Evolutionary conservation across 495 filamentous ascomycete species (phyloP).

Genomic region (Penicillium robsamsonii): DNA sequence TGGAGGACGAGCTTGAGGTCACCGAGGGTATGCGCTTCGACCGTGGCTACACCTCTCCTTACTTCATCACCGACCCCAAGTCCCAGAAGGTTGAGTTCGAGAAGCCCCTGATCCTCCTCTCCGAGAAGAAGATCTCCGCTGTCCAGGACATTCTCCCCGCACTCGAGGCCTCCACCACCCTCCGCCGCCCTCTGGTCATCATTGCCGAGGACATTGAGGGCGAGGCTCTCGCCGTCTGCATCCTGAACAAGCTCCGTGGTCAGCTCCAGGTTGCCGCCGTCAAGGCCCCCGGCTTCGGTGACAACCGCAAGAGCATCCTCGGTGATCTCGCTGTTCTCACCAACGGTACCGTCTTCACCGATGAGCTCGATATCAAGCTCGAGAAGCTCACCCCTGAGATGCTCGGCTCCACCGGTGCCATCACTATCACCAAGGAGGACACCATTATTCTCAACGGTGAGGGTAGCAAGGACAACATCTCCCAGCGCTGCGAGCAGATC

Average conservation of each 20-base stretch:
- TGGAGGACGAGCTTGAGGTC: conserved; percentile 95
- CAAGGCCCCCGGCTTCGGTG: conserved; percentile 98
- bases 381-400: conserved; percentile 95
- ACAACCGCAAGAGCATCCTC: conserved; percentile 99
- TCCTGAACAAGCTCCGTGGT: conserved; percentile 98
- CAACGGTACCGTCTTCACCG: conserved; percentile 95
- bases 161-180: conserved; percentile 92
- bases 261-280: conserved; percentile 98
- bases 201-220: conserved; percentile 99
- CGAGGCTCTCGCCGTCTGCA: conserved; percentile 96
- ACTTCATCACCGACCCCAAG: conserved; percentile 99
- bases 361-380: conserved; percentile 97
- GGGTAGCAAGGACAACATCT: conserved; percentile 88
- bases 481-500: conserved; percentile 98
- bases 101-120: conserved; percentile 96
- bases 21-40: conserved; percentile 99
- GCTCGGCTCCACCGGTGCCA: conserved; percentile 94
- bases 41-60: conserved; percentile 95
- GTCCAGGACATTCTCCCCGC: conserved; percentile 98
- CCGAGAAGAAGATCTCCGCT: conserved; percentile 99
- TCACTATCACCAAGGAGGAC: conserved; percentile 99
- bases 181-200: conserved; percentile 94
- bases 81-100: conserved; percentile 98
- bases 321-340: conserved; percentile 94
- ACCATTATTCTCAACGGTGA: conserved; percentile 98